Conservation (phyloP, 441 rosid species). For the Mallotus japonicus region DNA sequence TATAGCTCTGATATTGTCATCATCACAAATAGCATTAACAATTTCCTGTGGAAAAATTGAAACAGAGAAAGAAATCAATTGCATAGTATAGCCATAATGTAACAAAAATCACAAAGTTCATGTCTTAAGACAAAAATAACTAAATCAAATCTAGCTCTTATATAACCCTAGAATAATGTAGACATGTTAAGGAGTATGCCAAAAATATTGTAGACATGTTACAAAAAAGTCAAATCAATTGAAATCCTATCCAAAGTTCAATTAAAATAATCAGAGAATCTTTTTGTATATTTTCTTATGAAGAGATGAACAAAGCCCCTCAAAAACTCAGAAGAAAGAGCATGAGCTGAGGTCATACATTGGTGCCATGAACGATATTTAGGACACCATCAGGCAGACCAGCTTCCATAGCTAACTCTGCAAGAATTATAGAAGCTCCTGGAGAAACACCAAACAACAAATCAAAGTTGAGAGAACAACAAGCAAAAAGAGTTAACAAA, state of each 20-base stretch:
- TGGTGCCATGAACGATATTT: conserved; percentile 83
- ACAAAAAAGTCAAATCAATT: neutral
- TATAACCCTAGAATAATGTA: neutral
- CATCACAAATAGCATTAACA: conserved; percentile 90
- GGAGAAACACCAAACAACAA: conserved; percentile 23
- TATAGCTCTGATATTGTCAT: conserved; percentile 68
- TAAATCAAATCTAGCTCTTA: neutral
- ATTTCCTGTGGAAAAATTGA: conserved; percentile 53
- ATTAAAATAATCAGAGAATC: neutral
- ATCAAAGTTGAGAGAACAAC: conserved; percentile 3
- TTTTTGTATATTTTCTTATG: neutral
- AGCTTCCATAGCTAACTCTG: conserved; percentile 90
- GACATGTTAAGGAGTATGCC: neutral
- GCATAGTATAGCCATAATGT: neutral
- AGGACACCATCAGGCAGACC: conserved; percentile 89
- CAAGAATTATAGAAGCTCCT: conserved; percentile 94
- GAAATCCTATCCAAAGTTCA: conserved; percentile 1
- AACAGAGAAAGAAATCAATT: neutral
- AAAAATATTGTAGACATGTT: neutral
- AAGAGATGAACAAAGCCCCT: neutral
- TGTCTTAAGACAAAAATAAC: neutral
- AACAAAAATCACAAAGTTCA: conserved; percentile 1
- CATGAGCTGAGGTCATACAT: conserved; percentile 42
- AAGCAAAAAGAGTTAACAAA: no score
- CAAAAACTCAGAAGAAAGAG: neutral